Evolutionary conservation across 2,329 filamentous ascomycete genomes (phyloP), one percentile per base, ranked within the genome.

Genomic region (Cercospora beticola): DNA sequence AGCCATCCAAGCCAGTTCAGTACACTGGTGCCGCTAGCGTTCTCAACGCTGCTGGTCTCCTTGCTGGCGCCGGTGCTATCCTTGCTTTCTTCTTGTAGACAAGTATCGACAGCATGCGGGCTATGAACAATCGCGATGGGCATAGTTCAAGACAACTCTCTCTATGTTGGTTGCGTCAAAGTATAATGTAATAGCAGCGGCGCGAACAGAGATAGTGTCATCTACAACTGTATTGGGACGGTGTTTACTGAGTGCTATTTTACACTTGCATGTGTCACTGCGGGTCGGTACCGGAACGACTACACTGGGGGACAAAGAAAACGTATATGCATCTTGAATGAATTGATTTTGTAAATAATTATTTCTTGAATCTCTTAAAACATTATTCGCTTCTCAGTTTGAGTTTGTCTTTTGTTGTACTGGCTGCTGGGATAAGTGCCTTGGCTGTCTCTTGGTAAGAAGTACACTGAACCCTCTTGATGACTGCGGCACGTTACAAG

Each of bases 61-160:
- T 75, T 57, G 70, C 70, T 40, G 73, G 69, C 65, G 64, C 71
- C 43, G 74, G 71, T 68, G 73, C 72, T 64, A 65, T 74, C 57
- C 68, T 72, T 30, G 74, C 74, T 70, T 65, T 75, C 72, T 75
- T 75, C 71, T 59, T 75, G 62, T 75, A 74, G 68, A 62, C 64
- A 65, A 36, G 46, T 14, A 52, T 52, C 46, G 46, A 52, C 46
- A 52, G 46, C 9, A 52, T 21, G 46, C 46, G 21, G 46, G 10
- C 18, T 52, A 23, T 52, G 18, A 23, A 21, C 1, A 12, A 0
- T 6, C 18, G 46, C 46, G 21, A 52, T 26, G 18, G 18, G 9
- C 46, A 52, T 23, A 23, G 21, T 10, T 52, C 18, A 23, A 23
- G 18, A 23, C 21, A 52, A 49, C 26, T 14, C 18, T 26, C 46